A percentile compares a stretch with the other conserved stretches of the same genome.
Evolutionary conservation across 1,284 basidiomycete genomes (phyloP).

Genomic region (Malassezia globosa): DNA sequence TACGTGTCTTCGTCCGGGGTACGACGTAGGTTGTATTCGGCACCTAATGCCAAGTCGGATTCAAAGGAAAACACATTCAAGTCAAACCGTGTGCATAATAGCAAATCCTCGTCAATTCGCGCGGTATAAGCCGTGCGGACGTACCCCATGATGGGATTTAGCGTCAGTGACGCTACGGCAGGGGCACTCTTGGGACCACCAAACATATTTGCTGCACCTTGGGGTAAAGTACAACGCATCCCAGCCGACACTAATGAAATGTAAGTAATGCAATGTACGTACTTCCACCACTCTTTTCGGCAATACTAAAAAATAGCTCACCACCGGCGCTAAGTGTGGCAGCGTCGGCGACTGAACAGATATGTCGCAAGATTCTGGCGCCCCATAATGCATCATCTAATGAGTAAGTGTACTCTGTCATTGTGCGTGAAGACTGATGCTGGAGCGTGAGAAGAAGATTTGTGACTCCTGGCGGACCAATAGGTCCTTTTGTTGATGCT

Average conservation of each 20-base stretch:
- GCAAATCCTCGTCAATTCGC: slow-evolving; percentile 71
- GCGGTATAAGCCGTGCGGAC: slow-evolving; percentile 83
- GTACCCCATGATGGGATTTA: slow-evolving; percentile 94
- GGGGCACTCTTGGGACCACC: slow-evolving; percentile 47
- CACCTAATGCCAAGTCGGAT: slow-evolving; percentile 76
- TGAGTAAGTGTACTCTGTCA: slow-evolving; percentile 86
- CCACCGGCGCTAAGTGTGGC: slow-evolving; percentile 65
- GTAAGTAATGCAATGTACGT: too few species aligned
- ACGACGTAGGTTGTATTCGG: slow-evolving; percentile 35
- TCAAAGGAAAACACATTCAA: slow-evolving; percentile 96
- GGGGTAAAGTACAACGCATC: slow-evolving; percentile 79
- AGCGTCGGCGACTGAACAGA: background rate
- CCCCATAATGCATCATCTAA: slow-evolving; percentile 89
- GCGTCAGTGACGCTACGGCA: slow-evolving; percentile 81
- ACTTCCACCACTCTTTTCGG: slow-evolving; percentile 82
- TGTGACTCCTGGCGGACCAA: slow-evolving; percentile 32
- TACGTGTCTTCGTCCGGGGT: slow-evolving; percentile 1
- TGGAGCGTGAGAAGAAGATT: slow-evolving; percentile 71
- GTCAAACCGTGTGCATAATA: slow-evolving; percentile 79
- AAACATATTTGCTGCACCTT: slow-evolving; percentile 45
- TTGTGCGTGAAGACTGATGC: slow-evolving; percentile 83
- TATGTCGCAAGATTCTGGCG: slow-evolving; percentile 56
- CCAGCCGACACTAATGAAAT: slow-evolving; percentile 70
- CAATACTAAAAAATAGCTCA: slow-evolving; percentile 83
- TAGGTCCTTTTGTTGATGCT: background rate